A percentile compares a stretch with the other conserved stretches of the same genome.
Conservation (phyloP, 768 basidiomycete species). For the Fibroporia radiculosa region DNA sequence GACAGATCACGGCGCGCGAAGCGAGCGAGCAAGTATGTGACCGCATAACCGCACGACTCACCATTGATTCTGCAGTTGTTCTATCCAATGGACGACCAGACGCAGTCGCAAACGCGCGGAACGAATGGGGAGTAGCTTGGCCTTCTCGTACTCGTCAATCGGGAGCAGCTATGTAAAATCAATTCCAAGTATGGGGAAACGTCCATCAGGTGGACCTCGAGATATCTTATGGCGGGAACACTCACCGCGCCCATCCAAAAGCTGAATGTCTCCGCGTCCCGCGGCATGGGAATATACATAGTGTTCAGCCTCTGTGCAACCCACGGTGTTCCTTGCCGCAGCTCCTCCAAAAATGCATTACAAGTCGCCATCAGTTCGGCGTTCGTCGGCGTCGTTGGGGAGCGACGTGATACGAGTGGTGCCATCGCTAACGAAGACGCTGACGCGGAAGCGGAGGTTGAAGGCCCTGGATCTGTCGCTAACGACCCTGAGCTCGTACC, state of each 20-base stretch:
- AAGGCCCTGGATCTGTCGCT: not conserved
- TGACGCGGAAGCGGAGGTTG: not conserved
- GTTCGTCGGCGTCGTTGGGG: constrained; percentile 14
- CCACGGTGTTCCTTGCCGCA: constrained; percentile 81
- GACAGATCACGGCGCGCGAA: constrained; percentile 8
- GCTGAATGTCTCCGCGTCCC: constrained; percentile 61
- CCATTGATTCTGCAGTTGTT: constrained; percentile 59
- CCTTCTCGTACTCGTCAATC: constrained; percentile 85
- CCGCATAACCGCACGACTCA: constrained; percentile 22
- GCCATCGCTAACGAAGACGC: constrained; percentile 4
- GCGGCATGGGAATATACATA: constrained; percentile 72
- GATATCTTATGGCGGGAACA: constrained; percentile 5
- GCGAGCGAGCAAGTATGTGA: constrained; percentile 1
- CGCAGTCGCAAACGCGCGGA: constrained; percentile 71
- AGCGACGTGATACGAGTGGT: not conserved
- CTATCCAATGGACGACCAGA: constrained; percentile 93
- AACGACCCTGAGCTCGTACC: constrained; percentile 6
- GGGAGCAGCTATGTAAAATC: constrained; percentile 49
- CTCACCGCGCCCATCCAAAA: constrained; percentile 83
- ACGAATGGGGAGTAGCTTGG: constrained; percentile 77
- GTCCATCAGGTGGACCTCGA: not conserved
- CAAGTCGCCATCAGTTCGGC: constrained; percentile 44
- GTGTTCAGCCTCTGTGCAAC: constrained; percentile 80
- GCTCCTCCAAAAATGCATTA: constrained; percentile 51
- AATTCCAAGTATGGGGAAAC: not conserved